Percentiles rank a stretch among this genome's conserved stretches.
Evolutionary conservation across 2,329 filamentous ascomycete species (phyloP).

Genomic region (Microdochium paspali): DNA sequence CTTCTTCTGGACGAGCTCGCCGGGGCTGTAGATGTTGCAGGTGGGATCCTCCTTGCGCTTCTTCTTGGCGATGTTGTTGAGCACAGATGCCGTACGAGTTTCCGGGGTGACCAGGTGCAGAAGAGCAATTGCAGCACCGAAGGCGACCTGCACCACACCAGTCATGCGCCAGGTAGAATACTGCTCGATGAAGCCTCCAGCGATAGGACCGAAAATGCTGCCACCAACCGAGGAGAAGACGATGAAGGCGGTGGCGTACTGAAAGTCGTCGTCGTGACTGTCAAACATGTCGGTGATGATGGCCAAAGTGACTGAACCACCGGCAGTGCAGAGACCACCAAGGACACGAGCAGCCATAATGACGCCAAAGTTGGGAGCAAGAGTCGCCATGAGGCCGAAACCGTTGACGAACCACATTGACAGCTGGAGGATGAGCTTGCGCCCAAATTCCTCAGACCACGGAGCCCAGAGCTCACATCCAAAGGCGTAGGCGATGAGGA

Average conservation of each 20-base stretch:
- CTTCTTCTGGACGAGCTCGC: slow-evolving; percentile 52
- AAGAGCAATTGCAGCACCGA: slow-evolving; percentile 59
- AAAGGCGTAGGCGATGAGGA: slow-evolving; percentile 70
- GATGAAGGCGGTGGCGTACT: slow-evolving; percentile 63
- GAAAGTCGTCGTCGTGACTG: slow-evolving; percentile 44
- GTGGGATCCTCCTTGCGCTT: slow-evolving; percentile 48
- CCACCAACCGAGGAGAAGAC: slow-evolving; percentile 73
- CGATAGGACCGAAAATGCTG: slow-evolving; percentile 62
- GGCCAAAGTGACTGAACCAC: slow-evolving; percentile 60
- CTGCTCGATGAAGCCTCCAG: slow-evolving; percentile 63
- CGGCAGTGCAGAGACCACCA: slow-evolving; percentile 58
- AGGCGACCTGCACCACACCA: slow-evolving; percentile 75
- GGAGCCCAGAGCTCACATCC: slow-evolving; percentile 81
- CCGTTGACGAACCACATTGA: slow-evolving; percentile 67
- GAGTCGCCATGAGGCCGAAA: slow-evolving; percentile 59
- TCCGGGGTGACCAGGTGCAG: slow-evolving; percentile 64
- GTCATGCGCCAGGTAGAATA: slow-evolving; percentile 62
- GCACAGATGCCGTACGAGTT: slow-evolving; percentile 63
- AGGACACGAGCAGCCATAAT: slow-evolving; percentile 60
- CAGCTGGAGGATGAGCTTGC: slow-evolving; percentile 61
- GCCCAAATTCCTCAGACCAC: slow-evolving; percentile 75
- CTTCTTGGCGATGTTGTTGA: slow-evolving; percentile 68
- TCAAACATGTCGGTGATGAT: slow-evolving; percentile 68
- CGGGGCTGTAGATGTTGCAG: slow-evolving; percentile 59
- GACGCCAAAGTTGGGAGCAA: slow-evolving; percentile 60